Conservation (phyloP, 345 rosid species). For the Citrus medica region DNA sequence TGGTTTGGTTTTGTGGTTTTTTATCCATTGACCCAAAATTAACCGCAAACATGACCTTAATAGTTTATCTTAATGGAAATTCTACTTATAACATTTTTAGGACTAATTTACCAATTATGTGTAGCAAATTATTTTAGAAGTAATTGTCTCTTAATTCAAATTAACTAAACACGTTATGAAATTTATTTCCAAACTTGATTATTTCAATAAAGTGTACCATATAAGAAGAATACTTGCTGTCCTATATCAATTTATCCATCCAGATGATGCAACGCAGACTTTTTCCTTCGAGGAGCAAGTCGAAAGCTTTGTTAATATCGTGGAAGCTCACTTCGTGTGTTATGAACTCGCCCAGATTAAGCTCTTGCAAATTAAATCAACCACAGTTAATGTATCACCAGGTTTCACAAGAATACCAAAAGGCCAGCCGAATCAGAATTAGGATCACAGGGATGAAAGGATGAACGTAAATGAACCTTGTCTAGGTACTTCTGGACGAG, state of each 20-base stretch:
- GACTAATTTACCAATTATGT: no score
- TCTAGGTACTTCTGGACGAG: conserved; percentile 35
- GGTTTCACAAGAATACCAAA: not conserved
- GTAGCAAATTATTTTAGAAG: no score
- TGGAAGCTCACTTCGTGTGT: conserved; percentile 45
- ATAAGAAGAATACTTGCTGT: no score
- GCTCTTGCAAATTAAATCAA: conserved; percentile 31
- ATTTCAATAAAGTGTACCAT: no score
- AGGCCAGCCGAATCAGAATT: not conserved
- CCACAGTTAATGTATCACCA: not conserved
- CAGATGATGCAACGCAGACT: conserved; percentile 54
- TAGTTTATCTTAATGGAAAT: no score
- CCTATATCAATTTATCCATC: conserved; percentile 35
- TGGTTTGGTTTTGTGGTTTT: no score
- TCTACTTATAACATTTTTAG: no score
- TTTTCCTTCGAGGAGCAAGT: conserved; percentile 39
- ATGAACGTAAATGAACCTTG: conserved; percentile 20
- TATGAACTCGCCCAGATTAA: conserved; percentile 40
- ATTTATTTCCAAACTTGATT: no score
- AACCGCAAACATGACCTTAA: no score
- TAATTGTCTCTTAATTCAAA: no score
- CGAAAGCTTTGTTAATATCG: conserved; percentile 62
- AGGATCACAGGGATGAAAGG: not conserved
- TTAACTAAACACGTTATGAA: no score
- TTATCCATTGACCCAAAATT: no score